Percentiles rank a stretch among this genome's conserved stretches.
These are phyloP conservation scores for Fusarium veterinarium DNA, from an alignment of 2,329 filamentous ascomycete species.

Conservation along the genomic window DNA sequence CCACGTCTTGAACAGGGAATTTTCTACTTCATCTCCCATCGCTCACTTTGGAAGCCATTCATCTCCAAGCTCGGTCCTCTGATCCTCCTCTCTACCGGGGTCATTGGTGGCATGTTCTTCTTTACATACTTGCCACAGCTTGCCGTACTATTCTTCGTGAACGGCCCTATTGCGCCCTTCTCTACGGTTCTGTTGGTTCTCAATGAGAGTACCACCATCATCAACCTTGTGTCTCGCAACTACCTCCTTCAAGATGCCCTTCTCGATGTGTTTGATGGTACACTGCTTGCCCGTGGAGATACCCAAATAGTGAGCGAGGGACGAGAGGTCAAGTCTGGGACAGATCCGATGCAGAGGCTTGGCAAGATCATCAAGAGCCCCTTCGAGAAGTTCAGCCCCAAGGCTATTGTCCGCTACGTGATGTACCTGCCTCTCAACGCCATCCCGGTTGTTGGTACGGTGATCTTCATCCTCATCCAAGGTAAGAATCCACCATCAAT, in stretches of 20 bases:
- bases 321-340: conserved; percentile 75
- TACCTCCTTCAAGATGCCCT: conserved; percentile 86
- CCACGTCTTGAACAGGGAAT: conserved; percentile 60
- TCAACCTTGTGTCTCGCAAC: conserved; percentile 69
- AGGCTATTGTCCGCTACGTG: conserved; percentile 79
- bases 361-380: conserved; percentile 69
- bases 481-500: conserved; percentile 52
- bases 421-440: conserved; percentile 94
- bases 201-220: conserved; percentile 69
- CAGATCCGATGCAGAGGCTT: conserved; percentile 66
- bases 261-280: conserved; percentile 89
- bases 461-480: conserved; percentile 82
- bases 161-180: conserved; percentile 82
- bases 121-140: conserved; percentile 89
- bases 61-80: conserved; percentile 68
- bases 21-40: conserved; percentile 67
- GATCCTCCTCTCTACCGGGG: conserved; percentile 75
- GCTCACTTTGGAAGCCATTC: conserved; percentile 69
- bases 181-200: conserved; percentile 77
- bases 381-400: conserved; percentile 67
- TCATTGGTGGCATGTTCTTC: conserved; percentile 85
- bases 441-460: conserved; percentile 87
- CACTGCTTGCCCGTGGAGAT: conserved; percentile 63
- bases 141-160: conserved; percentile 83
- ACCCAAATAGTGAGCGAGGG: conserved; percentile 76